These are phyloP conservation scores for Annona cherimola DNA, from an alignment of 164 flowering plant species.

Conservation along the genomic window DNA sequence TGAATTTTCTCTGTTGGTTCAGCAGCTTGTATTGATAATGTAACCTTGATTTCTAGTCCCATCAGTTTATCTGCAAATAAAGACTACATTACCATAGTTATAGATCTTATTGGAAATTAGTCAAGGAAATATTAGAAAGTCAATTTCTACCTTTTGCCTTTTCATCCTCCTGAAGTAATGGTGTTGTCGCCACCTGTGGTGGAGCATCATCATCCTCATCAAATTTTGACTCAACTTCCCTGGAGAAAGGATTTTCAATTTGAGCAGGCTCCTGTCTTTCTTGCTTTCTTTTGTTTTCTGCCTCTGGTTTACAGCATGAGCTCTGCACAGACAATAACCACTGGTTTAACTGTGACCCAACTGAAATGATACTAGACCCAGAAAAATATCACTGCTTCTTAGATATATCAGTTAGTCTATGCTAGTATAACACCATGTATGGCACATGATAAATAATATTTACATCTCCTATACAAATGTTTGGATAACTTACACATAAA, in stretches of 20 bases:
- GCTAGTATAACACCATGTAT: too few relatives aligned
- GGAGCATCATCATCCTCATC: constrained; percentile 4
- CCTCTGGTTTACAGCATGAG: constrained; percentile 27
- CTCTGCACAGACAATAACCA: constrained; percentile 29
- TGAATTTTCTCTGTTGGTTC: constrained; percentile 11
- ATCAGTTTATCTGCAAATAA: constrained; percentile 20
- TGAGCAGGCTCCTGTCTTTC: constrained; percentile 23
- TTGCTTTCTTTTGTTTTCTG: constrained; percentile 27
- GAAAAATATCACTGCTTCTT: too few relatives aligned
- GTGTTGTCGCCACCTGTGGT: constrained; percentile 6
- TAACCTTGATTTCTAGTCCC: constrained; percentile 14
- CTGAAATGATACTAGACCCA: too few relatives aligned
- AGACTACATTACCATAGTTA: not conserved
- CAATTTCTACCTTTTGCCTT: constrained; percentile 18
- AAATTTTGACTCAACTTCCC: constrained; percentile 11
- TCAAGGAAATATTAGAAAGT: constrained; percentile 1
- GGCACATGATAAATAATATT: too few relatives aligned
- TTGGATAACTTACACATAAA: too few relatives aligned
- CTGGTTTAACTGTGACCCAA: not conserved
- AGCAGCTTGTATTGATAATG: constrained; percentile 13
- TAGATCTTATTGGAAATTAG: not conserved
- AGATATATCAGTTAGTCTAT: too few relatives aligned
- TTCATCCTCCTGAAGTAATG: constrained; percentile 10
- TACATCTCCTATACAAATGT: too few relatives aligned
- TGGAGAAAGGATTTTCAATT: constrained; percentile 6